These are phyloP conservation scores for Hyphodiscus sp. DNA, from an alignment of 2,329 filamentous ascomycete species.

Conservation along the genomic window DNA sequence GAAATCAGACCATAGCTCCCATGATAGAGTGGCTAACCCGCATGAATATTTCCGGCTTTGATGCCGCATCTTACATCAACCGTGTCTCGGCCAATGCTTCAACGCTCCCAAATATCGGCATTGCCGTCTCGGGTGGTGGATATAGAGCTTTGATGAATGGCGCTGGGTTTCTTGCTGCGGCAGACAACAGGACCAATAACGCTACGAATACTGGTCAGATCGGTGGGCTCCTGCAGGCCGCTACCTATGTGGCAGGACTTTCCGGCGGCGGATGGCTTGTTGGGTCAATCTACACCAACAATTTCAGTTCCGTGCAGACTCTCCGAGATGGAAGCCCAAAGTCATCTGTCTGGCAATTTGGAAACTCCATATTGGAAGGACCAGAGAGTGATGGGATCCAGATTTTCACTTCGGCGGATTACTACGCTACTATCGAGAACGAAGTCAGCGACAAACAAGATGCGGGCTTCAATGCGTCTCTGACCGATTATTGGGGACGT, in stretches of 20 bases:
- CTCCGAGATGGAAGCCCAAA: slow-evolving; percentile 42
- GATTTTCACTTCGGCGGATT: slow-evolving; percentile 49
- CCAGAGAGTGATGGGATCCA: slow-evolving; percentile 45
- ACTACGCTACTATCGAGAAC: slow-evolving; percentile 54
- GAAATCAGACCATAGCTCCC: slow-evolving; percentile 66
- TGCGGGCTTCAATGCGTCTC: slow-evolving; percentile 60
- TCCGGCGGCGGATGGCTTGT: slow-evolving; percentile 82
- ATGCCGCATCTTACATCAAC: slow-evolving; percentile 68
- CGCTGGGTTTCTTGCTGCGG: slow-evolving; percentile 71
- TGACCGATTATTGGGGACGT: slow-evolving; percentile 88
- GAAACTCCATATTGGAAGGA: slow-evolving; percentile 53
- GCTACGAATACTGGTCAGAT: slow-evolving; percentile 60
- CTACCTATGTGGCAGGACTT: slow-evolving; percentile 75
- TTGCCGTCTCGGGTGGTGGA: slow-evolving; percentile 77
- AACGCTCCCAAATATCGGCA: slow-evolving; percentile 60
- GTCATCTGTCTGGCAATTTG: slow-evolving; percentile 53
- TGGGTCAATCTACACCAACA: slow-evolving; percentile 71
- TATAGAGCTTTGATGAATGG: slow-evolving; percentile 84
- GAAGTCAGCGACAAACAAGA: slow-evolving; percentile 55
- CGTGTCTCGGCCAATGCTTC: slow-evolving; percentile 47
- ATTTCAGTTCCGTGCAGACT: slow-evolving; percentile 63
- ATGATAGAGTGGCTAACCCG: slow-evolving; percentile 68
- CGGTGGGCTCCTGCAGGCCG: slow-evolving; percentile 71
- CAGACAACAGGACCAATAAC: slow-evolving; percentile 64
- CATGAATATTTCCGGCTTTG: slow-evolving; percentile 69